Conservation (phyloP, 768 basidiomycete species). For the Leucocoprinus birnbaumii region DNA sequence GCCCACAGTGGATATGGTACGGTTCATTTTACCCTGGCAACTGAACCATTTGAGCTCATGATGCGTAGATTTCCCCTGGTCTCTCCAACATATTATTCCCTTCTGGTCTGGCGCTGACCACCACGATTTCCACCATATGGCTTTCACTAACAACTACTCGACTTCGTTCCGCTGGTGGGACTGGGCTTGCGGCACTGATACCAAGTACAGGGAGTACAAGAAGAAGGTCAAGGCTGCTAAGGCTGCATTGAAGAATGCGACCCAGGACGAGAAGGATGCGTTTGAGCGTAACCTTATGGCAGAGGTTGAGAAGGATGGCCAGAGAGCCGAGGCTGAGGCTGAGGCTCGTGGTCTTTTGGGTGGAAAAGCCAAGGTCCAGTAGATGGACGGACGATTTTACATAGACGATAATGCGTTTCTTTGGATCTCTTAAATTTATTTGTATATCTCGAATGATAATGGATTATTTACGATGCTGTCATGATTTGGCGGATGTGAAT, state of each 20-base stretch:
- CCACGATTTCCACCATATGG: constrained; percentile 99
- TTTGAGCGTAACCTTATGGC: constrained; percentile 62
- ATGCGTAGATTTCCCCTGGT: constrained; percentile 91
- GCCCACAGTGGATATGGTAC: constrained; percentile 94
- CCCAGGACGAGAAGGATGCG: constrained; percentile 46
- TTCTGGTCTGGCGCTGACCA: constrained; percentile 98
- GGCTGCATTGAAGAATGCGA: constrained; percentile 48
- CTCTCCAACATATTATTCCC: constrained; percentile 84
- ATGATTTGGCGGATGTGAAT: too few species aligned
- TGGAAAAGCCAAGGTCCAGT: constrained; percentile 34
- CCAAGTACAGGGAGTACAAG: constrained; percentile 83
- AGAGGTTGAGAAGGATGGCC: constrained; percentile 74
- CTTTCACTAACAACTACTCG: constrained; percentile 90
- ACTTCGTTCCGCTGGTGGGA: constrained; percentile 97
- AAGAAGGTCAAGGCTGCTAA: constrained; percentile 62
- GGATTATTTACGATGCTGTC: not conserved
- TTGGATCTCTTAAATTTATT: constrained; percentile 3
- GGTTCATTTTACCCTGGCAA: constrained; percentile 18
- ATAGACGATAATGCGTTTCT: not conserved
- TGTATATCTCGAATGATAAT: not conserved
- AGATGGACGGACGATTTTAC: constrained; percentile 5
- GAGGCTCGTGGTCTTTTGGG: constrained; percentile 25
- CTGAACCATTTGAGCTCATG: constrained; percentile 1
- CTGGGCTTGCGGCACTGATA: constrained; percentile 84
- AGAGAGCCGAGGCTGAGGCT: constrained; percentile 62